Percentiles rank a stretch among this genome's conserved stretches.
These are phyloP conservation scores for Fusarium pseudocircinatum DNA, from an alignment of 2,329 filamentous ascomycete genomes.

Conservation along the genomic window DNA sequence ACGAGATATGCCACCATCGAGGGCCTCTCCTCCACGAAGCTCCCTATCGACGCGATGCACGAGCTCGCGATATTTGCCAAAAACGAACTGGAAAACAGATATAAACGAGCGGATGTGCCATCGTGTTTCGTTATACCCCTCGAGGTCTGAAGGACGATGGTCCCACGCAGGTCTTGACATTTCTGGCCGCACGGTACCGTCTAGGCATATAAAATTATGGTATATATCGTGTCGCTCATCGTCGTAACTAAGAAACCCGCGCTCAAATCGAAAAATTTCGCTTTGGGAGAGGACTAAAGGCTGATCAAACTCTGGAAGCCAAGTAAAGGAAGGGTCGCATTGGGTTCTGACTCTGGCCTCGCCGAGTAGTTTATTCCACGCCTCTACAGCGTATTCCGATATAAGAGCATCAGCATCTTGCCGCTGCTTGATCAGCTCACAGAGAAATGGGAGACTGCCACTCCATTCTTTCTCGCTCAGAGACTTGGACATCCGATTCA, in stretches of 20 bases:
- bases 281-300: background rate
- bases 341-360: background rate
- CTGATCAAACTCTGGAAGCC: background rate
- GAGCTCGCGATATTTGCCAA: background rate
- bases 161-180: background rate
- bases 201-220: fast-evolving
- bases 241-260: background rate
- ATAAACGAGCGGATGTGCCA: background rate
- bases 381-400: background rate
- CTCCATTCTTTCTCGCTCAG: background rate
- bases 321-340: background rate
- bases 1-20: background rate
- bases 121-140: background rate
- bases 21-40: background rate
- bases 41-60: background rate
- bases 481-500: no score
- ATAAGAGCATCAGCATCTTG: background rate
- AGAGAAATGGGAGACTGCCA: background rate
- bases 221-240: fast-evolving
- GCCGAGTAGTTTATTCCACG: background rate
- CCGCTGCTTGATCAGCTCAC: background rate
- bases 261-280: background rate
- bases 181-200: background rate
- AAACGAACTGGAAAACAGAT: background rate
- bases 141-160: background rate